Conservation (phyloP, 331 rosid genomes). For the Malus hybrid region DNA sequence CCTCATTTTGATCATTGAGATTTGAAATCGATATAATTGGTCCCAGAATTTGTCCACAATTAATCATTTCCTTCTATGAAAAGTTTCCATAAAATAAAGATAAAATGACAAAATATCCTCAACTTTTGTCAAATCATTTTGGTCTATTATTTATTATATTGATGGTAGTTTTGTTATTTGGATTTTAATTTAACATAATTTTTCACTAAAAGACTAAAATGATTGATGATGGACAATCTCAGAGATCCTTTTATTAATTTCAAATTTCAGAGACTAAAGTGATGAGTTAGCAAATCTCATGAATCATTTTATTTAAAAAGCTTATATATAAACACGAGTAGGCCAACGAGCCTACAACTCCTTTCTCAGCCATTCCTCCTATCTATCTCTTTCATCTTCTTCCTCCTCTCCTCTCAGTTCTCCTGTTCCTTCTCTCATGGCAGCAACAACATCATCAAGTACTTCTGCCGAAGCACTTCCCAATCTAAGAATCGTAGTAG, state of each 20-base stretch:
- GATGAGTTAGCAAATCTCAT: no score
- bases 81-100: no score
- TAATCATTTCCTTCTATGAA: no score
- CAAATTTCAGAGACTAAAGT: rapidly evolving
- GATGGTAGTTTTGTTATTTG: no score
- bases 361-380: not conserved
- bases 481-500: conserved; percentile 13
- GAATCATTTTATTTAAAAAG: rapidly evolving
- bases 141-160: no score
- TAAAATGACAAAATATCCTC: no score
- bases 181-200: no score
- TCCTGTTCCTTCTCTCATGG: conserved; percentile 4
- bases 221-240: no score
- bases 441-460: conserved; percentile 30
- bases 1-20: rapidly evolving
- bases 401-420: not conserved
- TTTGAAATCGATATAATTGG: no score
- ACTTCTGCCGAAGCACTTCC: not conserved
- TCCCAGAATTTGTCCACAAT: no score
- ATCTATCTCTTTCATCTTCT: not conserved
- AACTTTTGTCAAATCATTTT: no score
- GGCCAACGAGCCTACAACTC: conserved; percentile 22
- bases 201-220: no score
- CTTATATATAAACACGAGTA: not conserved
- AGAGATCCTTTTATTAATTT: rapidly evolving